These are phyloP conservation scores for Adiantum capillusveneris DNA, from an alignment of 75 land plant species.

Conservation along the genomic window DNA sequence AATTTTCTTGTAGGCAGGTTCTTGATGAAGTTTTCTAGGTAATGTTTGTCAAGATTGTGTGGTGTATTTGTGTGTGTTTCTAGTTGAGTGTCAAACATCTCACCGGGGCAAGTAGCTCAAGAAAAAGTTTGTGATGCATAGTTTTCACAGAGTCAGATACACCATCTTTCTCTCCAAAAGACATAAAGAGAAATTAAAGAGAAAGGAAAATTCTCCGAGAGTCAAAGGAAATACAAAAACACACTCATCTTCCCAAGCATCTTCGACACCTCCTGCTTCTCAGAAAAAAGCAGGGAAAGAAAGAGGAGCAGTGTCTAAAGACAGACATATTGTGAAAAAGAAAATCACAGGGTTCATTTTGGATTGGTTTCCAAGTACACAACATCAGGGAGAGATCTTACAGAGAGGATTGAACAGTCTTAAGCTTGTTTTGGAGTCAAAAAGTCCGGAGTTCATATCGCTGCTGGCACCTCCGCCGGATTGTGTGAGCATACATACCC, in stretches of 20 bases:
- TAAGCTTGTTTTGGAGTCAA: constrained; percentile 11
- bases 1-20: constrained; percentile 12
- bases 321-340: not conserved
- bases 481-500: too few relatives aligned
- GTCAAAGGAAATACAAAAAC: too few relatives aligned
- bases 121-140: too few relatives aligned
- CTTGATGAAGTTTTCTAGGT: constrained; percentile 30
- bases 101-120: too few relatives aligned
- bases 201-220: not conserved
- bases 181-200: too few relatives aligned
- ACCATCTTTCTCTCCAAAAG: not conserved
- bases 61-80: not conserved
- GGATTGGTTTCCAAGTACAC: constrained; percentile 33
- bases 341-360: constrained; percentile 14
- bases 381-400: constrained; percentile 14
- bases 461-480: constrained; percentile 26
- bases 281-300: too few relatives aligned
- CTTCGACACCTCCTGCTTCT: too few relatives aligned
- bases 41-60: not conserved
- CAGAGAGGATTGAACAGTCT: constrained; percentile 18
- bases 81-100: too few relatives aligned
- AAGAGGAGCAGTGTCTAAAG: too few relatives aligned
- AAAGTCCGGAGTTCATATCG: constrained; percentile 8
- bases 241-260: too few relatives aligned
- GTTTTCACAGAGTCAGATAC: too few relatives aligned